Evolutionary conservation across 768 basidiomycete genomes (phyloP).

Genomic region (Lanmaoa pseudosensibilis): DNA sequence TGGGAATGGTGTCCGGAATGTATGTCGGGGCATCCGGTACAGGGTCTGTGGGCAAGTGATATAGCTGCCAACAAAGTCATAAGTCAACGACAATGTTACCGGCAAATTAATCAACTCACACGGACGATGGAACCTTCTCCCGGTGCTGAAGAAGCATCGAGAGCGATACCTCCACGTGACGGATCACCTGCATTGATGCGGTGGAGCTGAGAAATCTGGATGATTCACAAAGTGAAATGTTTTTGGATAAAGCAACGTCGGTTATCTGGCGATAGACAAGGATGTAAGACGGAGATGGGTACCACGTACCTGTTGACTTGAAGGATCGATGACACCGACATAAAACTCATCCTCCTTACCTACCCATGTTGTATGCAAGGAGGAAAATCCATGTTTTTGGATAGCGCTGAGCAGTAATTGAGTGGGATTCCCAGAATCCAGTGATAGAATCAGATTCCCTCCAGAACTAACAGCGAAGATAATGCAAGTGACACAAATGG

Average conservation of each 20-base stretch:
- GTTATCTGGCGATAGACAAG: neutral
- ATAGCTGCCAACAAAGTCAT: slow-evolving; percentile 37
- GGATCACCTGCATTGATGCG: slow-evolving; percentile 72
- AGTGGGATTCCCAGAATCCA: slow-evolving; percentile 61
- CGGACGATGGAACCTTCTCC: slow-evolving; percentile 49
- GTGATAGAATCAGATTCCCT: slow-evolving; percentile 67
- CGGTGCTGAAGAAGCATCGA: slow-evolving; percentile 55
- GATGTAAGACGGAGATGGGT: neutral
- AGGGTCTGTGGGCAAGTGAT: slow-evolving; percentile 37
- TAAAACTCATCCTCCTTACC: slow-evolving; percentile 62
- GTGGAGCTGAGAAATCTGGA: slow-evolving; percentile 48
- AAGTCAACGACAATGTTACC: neutral
- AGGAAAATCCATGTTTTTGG: slow-evolving; percentile 35
- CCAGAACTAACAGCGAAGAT: slow-evolving; percentile 43
- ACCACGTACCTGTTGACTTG: slow-evolving; percentile 14
- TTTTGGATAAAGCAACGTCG: neutral
- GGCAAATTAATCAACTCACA: slow-evolving; percentile 32
- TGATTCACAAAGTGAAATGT: neutral
- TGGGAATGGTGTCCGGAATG: slow-evolving; percentile 2
- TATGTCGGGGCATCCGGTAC: neutral
- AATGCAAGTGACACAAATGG: neutral
- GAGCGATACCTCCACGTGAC: slow-evolving; percentile 62
- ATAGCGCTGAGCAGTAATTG: slow-evolving; percentile 58
- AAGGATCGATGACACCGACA: slow-evolving; percentile 41
- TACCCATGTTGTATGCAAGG: slow-evolving; percentile 16